A percentile compares a stretch with the other conserved stretches of the same genome.
Evolutionary conservation across 768 basidiomycete species (phyloP).

Genomic region (Xanthoconium purpureum): DNA sequence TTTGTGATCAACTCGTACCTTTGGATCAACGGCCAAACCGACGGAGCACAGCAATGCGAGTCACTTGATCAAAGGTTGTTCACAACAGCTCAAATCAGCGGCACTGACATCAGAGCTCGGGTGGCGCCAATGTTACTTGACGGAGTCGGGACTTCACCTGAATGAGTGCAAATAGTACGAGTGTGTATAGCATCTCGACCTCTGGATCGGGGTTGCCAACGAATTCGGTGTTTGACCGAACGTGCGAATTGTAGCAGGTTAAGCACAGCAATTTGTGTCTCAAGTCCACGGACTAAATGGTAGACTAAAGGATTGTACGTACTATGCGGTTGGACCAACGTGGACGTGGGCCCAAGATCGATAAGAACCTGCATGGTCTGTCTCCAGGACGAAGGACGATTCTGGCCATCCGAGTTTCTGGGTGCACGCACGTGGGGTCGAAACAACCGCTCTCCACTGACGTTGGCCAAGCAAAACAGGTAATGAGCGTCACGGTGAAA

Average conservation of each 20-base stretch:
- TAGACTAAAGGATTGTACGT: conserved; percentile 1
- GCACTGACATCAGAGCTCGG: background rate
- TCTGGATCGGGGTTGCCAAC: background rate
- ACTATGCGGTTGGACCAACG: background rate
- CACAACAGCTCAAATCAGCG: background rate
- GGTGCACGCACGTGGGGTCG: background rate
- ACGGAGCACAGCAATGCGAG: conserved; percentile 17
- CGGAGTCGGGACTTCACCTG: background rate
- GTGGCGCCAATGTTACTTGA: background rate
- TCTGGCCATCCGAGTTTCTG: background rate
- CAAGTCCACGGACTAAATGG: conserved; percentile 12
- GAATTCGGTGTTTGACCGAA: conserved; percentile 6
- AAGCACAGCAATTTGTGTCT: conserved; percentile 11
- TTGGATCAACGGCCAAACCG: conserved; percentile 5
- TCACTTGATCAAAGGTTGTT: background rate
- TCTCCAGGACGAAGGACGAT: background rate
- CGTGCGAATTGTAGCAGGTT: conserved; percentile 9
- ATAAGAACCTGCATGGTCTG: conserved; percentile 4
- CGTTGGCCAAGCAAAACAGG: background rate
- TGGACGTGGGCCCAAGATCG: conserved; percentile 1
- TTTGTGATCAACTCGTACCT: conserved; percentile 10
- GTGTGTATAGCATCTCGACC: background rate
- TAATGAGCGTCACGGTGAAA: background rate
- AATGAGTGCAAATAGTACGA: background rate
- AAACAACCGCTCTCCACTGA: background rate